phyloP scores from a whole-genome alignment of 139 green algal species.

The Chlamydomonas incerta region DNA sequence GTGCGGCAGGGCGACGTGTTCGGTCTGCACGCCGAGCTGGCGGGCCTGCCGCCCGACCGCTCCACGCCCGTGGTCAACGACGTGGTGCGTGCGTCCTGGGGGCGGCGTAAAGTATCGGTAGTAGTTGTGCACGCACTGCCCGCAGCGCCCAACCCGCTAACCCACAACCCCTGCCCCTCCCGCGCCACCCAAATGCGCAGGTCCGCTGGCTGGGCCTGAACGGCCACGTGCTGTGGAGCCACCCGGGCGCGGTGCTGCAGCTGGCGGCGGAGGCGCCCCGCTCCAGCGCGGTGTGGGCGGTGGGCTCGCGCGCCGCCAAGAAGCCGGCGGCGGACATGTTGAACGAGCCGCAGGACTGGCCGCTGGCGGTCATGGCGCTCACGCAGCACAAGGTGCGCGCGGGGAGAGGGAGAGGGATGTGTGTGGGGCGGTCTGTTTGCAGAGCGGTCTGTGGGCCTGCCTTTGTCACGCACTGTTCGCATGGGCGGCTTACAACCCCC shows the following conservation, averaged over 20 bases:
- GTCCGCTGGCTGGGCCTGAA: conserved; percentile 24
- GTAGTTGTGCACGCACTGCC: too few relatives aligned
- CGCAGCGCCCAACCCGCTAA: too few relatives aligned
- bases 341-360: conserved; percentile 23
- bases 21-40: conserved; percentile 38
- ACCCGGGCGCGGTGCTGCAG: conserved; percentile 23
- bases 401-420: too few relatives aligned
- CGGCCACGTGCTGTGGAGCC: conserved; percentile 25
- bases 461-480: too few relatives aligned
- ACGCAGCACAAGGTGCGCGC: neutral
- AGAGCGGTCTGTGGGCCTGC: too few relatives aligned
- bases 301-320: neutral
- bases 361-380: conserved; percentile 32
- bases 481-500: too few relatives aligned
- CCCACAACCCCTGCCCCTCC: too few relatives aligned
- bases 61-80: neutral
- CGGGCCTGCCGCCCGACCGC: neutral
- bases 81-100: neutral
- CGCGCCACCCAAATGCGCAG: too few relatives aligned
- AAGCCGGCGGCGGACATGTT: conserved; percentile 3
- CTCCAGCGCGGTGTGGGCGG: neutral
- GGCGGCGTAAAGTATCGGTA: too few relatives aligned
- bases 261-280: conserved; percentile 36
- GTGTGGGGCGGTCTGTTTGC: too few relatives aligned
- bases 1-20: conserved; percentile 31